These are phyloP conservation scores for Lathyrus oleraceus DNA, from an alignment of 306 rosid species.

Conservation along the genomic window DNA sequence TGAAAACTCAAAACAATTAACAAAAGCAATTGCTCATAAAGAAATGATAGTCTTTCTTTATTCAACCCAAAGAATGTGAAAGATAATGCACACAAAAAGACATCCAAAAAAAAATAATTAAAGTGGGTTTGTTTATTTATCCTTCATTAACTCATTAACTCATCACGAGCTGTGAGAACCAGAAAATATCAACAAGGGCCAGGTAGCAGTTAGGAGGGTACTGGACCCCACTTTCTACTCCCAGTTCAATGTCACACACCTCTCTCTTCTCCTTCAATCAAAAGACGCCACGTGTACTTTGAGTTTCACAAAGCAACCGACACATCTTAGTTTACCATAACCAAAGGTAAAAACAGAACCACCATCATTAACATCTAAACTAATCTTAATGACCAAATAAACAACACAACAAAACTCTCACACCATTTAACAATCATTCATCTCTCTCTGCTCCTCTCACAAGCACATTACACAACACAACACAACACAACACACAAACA, in stretches of 20 bases:
- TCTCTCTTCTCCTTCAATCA: neutral
- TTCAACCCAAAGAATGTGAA: conserved; percentile 13
- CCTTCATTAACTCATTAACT: conserved; percentile 9
- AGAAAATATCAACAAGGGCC: conserved; percentile 18
- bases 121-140: conserved; percentile 5
- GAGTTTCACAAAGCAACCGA: conserved; percentile 39
- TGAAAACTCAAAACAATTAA: neutral
- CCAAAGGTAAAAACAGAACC: neutral
- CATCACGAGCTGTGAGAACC: neutral
- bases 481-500: neutral
- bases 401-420: neutral
- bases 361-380: neutral
- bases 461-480: neutral
- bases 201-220: conserved; percentile 30
- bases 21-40: neutral
- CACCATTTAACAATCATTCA: neutral
- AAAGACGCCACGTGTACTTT: conserved; percentile 25
- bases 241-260: conserved; percentile 1
- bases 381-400: neutral
- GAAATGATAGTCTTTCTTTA: neutral
- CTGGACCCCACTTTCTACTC: conserved; percentile 28
- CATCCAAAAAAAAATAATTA: neutral
- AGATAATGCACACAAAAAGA: conserved; percentile 9
- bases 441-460: neutral
- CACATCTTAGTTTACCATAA: conserved; percentile 30